Evolutionary conservation across 2,329 filamentous ascomycete species (phyloP).

Genomic region (Verticillium albo-atrum): DNA sequence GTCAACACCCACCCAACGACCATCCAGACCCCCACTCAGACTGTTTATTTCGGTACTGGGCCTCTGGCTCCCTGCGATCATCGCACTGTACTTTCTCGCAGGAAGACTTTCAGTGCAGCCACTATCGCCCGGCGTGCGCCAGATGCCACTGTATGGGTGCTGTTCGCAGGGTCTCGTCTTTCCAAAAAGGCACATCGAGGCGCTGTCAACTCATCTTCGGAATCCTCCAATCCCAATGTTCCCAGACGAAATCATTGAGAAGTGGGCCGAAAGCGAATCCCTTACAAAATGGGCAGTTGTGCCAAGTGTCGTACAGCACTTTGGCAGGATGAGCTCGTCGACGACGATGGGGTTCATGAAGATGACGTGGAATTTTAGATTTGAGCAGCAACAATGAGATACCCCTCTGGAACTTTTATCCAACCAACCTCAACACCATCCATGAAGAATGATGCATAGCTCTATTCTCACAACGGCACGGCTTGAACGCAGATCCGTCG

Average conservation of each 20-base stretch:
- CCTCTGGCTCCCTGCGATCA: conserved; percentile 25
- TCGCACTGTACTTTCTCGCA: conserved; percentile 23
- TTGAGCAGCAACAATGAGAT: conserved; percentile 15
- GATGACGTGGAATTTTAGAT: conserved; percentile 31
- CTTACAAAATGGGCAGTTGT: conserved; percentile 30
- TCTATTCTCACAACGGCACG: too few species aligned
- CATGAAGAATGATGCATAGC: too few species aligned
- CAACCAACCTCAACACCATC: too few species aligned
- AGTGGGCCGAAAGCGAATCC: conserved; percentile 21
- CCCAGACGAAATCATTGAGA: conserved; percentile 29
- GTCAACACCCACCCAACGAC: neutral
- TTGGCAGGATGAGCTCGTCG: conserved; percentile 25
- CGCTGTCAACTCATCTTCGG: conserved; percentile 19
- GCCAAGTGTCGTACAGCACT: conserved; percentile 32
- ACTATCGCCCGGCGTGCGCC: conserved; percentile 21
- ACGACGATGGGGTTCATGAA: conserved; percentile 16
- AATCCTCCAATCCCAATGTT: conserved; percentile 25
- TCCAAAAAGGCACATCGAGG: conserved; percentile 22
- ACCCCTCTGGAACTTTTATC: too few species aligned
- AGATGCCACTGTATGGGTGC: conserved; percentile 33
- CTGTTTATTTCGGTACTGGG: conserved; percentile 11
- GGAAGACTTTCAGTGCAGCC: conserved; percentile 22
- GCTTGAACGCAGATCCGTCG: too few species aligned
- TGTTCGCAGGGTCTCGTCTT: conserved; percentile 32
- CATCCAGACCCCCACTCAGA: neutral